Evolutionary conservation across 2,329 filamentous ascomycete species (phyloP).

Genomic region (Curvularia lunata): DNA sequence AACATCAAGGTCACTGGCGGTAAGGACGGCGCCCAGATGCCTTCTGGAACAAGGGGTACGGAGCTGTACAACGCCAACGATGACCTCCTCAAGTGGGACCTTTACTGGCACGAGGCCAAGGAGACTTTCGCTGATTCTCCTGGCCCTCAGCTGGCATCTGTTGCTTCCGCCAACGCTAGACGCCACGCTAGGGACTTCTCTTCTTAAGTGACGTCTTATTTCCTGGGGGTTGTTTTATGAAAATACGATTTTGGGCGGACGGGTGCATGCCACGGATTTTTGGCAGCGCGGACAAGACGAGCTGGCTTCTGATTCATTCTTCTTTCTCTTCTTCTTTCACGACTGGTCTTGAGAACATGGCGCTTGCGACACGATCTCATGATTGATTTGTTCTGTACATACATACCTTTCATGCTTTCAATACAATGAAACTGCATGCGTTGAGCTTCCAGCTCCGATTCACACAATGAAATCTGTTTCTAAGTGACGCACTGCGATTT

Average conservation of each 20-base stretch:
- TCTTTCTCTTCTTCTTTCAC: slow-evolving; percentile 1
- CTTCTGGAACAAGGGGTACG: slow-evolving; percentile 39
- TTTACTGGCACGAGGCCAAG: slow-evolving; percentile 40
- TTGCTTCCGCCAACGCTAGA: slow-evolving; percentile 18
- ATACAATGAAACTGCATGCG: slow-evolving; percentile 4
- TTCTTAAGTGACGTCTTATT: slow-evolving; percentile 17
- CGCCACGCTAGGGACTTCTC: slow-evolving; percentile 40
- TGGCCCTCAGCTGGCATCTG: slow-evolving; percentile 31
- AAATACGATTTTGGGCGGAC: not conserved
- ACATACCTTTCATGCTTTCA: not conserved
- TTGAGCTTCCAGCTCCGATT: not conserved
- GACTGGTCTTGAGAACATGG: slow-evolving; percentile 6
- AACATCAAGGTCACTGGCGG: slow-evolving; percentile 45
- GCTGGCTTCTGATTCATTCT: not conserved
- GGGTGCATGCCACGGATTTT: not conserved
- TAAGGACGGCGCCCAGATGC: slow-evolving; percentile 31
- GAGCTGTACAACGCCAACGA: slow-evolving; percentile 39
- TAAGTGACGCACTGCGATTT: not conserved
- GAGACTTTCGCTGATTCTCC: slow-evolving; percentile 31
- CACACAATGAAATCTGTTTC: not conserved
- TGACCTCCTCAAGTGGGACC: slow-evolving; percentile 36
- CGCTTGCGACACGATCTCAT: slow-evolving; percentile 6
- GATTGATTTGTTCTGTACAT: slow-evolving; percentile 7
- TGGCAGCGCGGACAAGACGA: not conserved
- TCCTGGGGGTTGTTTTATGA: not conserved